phyloP scores from a whole-genome alignment of 805 yeast species.

The Candida maesae region DNA sequence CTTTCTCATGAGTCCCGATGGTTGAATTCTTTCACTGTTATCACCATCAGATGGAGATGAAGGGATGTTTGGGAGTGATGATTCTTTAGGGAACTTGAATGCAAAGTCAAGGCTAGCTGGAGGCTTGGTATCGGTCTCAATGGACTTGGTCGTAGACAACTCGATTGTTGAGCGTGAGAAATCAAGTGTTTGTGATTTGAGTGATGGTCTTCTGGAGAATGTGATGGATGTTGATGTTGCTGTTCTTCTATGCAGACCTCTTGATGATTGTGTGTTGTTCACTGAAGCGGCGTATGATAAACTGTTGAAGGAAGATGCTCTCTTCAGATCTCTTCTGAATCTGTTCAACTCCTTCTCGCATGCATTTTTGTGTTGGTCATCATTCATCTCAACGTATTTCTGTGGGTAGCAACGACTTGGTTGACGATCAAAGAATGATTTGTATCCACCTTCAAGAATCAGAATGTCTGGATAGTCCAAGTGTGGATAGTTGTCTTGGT shows the following conservation, averaged over 20 bases:
- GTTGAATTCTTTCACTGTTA: slow-evolving; percentile 8
- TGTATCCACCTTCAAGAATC: slow-evolving; percentile 89
- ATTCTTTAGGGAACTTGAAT: slow-evolving; percentile 24
- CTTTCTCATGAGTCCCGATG: slow-evolving; percentile 14
- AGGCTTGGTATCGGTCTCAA: slow-evolving; percentile 17
- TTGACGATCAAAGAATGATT: slow-evolving; percentile 61
- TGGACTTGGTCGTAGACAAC: slow-evolving; percentile 4
- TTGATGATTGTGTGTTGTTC: slow-evolving; percentile 3
- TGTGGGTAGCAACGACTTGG: slow-evolving; percentile 66
- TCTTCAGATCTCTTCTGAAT: slow-evolving; percentile 44
- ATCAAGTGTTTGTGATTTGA: slow-evolving; percentile 19
- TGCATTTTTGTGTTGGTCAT: slow-evolving; percentile 44
- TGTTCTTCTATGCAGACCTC: slow-evolving; percentile 24
- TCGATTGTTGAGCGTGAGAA: slow-evolving; percentile 14
- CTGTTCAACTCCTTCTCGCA: slow-evolving; percentile 52
- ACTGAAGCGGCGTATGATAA: slow-evolving; percentile 23
- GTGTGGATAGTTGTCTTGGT: slow-evolving; percentile 73
- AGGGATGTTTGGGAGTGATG: slow-evolving; percentile 3
- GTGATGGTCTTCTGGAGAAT: slow-evolving; percentile 19
- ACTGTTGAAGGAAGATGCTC: slow-evolving; percentile 33
- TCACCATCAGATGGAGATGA: slow-evolving; percentile 8
- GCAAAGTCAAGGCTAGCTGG: slow-evolving; percentile 26
- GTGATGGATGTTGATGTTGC: slow-evolving; percentile 21
- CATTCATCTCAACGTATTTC: slow-evolving; percentile 85
- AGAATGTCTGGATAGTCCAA: slow-evolving; percentile 86